Base-by-base conservation (phyloP, 2,329 filamentous ascomycete genomes). In the Aspergillus fischeri region DNA sequence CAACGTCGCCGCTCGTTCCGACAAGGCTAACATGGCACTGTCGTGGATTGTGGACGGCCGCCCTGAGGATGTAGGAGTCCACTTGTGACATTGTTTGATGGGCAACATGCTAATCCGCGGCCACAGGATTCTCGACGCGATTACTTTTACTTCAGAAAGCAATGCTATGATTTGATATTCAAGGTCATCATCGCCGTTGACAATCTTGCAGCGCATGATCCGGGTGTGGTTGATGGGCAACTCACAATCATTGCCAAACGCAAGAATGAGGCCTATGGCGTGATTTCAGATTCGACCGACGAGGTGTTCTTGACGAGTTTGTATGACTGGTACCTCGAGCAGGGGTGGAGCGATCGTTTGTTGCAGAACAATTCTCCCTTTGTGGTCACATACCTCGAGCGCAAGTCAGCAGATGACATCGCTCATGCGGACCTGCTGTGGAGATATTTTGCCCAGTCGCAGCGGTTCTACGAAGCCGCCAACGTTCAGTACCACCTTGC, bases 311-410 rank as follows among this genome's bases (percentile, higher is more conserved):
- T 97, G 72, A 95, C 91, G 60, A 91, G 91, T 67, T 81, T 99
- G n/a, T 99, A 97, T 71, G 92, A 97, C 68, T 99, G 94, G 93
- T 99, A 99, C 74, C 86, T 97, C 63, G 77, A 83, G 54, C 87
- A 92, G 71, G 88, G 89, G 20, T 92, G 90, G 86, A 89, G 86
- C 9, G 91, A 97, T 61, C 88, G 92, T 14, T 83, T 99, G 28
- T 83, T 99, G 35, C 86, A 88, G 38, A 91, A 94, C 52, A 85
- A 92, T 56, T 96, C 92, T 4, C 85, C 88, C 0, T 92, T 92
- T 67, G 91, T 97, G 27, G 83, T 95, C 45, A 89, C 87, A 2
- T 99, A 96, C 71, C 83, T 99, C 2, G 82, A 90, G 67, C 86
- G 89, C 53, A 87, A 91, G 58, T 90, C 91, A 1, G 78, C 80